Conservation (phyloP, 2,329 filamentous ascomycete species). For the Fusarium guadeloupense region DNA sequence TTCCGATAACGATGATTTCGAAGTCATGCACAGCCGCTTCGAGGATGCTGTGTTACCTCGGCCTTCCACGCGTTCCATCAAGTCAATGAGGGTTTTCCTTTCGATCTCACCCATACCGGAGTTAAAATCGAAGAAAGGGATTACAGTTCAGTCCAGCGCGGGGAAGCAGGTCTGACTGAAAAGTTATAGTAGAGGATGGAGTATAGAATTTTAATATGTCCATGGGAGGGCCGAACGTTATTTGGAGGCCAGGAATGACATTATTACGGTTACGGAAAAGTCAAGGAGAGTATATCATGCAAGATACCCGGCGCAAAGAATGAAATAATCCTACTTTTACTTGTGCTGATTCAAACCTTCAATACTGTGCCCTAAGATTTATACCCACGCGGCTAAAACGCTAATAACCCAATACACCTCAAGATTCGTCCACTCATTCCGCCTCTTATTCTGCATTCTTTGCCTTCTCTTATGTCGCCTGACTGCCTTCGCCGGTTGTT, state of each 20-base stretch:
- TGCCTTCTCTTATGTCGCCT: background rate
- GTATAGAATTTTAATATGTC: background rate
- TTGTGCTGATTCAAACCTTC: constrained; percentile 25
- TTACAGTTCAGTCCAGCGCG: constrained; percentile 59
- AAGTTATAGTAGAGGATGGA: background rate
- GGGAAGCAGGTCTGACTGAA: constrained; percentile 32
- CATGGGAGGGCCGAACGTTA: background rate
- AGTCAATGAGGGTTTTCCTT: constrained; percentile 69
- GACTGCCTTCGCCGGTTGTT: background rate
- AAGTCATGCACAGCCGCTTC: constrained; percentile 66
- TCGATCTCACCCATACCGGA: constrained; percentile 63
- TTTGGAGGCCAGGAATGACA: constrained; percentile 15
- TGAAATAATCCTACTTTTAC: constrained; percentile 24
- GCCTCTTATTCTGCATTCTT: background rate
- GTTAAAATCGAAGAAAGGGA: constrained; percentile 58
- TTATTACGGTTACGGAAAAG: constrained; percentile 2
- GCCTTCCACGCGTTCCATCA: constrained; percentile 56
- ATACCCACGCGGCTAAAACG: constrained; percentile 33
- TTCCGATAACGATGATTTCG: constrained; percentile 60
- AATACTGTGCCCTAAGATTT: constrained; percentile 20
- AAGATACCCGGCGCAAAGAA: constrained; percentile 35
- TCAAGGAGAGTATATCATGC: constrained; percentile 1
- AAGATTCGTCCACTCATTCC: constrained; percentile 3
- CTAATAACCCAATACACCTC: constrained; percentile 26
- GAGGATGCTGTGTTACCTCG: constrained; percentile 61